Conservation (phyloP, 257 asterid genomes). For the Verbascum thapsus region DNA sequence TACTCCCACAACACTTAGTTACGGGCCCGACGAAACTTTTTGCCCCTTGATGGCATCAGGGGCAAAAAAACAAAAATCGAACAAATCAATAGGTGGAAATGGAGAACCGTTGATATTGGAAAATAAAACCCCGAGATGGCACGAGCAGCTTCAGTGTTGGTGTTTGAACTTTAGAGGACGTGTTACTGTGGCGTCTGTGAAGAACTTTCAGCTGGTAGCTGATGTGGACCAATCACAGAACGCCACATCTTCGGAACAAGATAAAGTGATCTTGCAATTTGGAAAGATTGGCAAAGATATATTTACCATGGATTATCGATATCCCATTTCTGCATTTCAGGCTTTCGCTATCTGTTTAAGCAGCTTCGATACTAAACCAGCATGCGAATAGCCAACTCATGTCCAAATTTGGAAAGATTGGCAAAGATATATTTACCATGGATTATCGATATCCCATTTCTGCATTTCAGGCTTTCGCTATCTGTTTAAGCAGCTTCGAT, state of each 20-base stretch:
- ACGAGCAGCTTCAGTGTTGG: slow-evolving; percentile 76
- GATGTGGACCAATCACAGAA: slow-evolving; percentile 38
- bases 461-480: slow-evolving; percentile 73
- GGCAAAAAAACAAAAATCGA: slow-evolving; percentile 28
- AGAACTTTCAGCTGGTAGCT: slow-evolving; percentile 75
- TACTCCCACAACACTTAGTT: slow-evolving; percentile 40
- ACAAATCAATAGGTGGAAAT: slow-evolving; percentile 21
- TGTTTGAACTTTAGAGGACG: slow-evolving; percentile 73
- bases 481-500: slow-evolving; percentile 75
- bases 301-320: slow-evolving; percentile 72
- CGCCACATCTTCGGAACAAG: slow-evolving; percentile 48
- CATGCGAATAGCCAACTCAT: slow-evolving; percentile 49
- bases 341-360: slow-evolving; percentile 72
- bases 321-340: slow-evolving; percentile 74
- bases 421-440: slow-evolving; percentile 75
- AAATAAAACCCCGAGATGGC: slow-evolving; percentile 74
- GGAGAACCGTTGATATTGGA: slow-evolving; percentile 47
- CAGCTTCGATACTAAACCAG: slow-evolving; percentile 73
- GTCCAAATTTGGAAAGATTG: slow-evolving; percentile 58
- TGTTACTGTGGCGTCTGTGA: slow-evolving; percentile 75
- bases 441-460: slow-evolving; percentile 71
- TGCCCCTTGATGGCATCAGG: slow-evolving; percentile 25
- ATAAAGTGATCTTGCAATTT: slow-evolving; percentile 62
- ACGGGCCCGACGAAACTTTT: slow-evolving; percentile 27
- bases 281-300: slow-evolving; percentile 73